Base-by-base conservation (phyloP, 1,139 yeast genomes). In the Suzukiozyma palmioleophila region DNA sequence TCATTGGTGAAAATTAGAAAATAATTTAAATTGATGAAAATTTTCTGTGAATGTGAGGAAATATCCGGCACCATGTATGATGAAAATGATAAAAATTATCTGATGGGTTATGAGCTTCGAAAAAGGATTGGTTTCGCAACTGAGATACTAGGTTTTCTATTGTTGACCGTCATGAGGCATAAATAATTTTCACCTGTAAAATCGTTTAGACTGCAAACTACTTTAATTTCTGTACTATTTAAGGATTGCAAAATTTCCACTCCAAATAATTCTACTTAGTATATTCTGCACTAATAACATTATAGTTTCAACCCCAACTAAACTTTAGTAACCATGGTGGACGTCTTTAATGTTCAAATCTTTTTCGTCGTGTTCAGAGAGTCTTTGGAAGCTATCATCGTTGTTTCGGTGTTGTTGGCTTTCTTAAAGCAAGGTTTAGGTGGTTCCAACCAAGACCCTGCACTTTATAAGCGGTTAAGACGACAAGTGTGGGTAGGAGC, bases 281-380 rank as follows among this genome's bases (percentile, higher is more conserved):
- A 5, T 18, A 18, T 18, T 18, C 22, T 18, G 22, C 7, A 18
- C 22, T 7, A 5, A 4, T 4, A 18, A 18, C 22, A 18, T 18
- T 18, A 5, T 7, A 18, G 22, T 18, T 18, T 4, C 22, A 18
- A 18, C 22, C 7, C n/a, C n/a, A n/a, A n/a, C n/a, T 18, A 18
- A 7, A 18, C 4, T 4, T 18, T 18, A 18, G 22, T 18, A 18
- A 18, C 32, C 40, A 63, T 66, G 71, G 69, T 58, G 36, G 48
- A 62, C 57, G 77, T 76, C 37, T 77, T 77, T 53, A 77, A 74
- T 60, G 79, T 74, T 28, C 76, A 74, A 51, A 66, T 77, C 48
- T 90, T 89, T 67, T 89, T 90, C 67, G 84, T 90, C 53, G 88
- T 88, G 43, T 77, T 90, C 53, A 79, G 97, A 66, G 97, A 90